These are phyloP conservation scores for Irineochytrium annulatum DNA, from an alignment of 192 early-diverging fungal species.

Conservation along the genomic window DNA sequence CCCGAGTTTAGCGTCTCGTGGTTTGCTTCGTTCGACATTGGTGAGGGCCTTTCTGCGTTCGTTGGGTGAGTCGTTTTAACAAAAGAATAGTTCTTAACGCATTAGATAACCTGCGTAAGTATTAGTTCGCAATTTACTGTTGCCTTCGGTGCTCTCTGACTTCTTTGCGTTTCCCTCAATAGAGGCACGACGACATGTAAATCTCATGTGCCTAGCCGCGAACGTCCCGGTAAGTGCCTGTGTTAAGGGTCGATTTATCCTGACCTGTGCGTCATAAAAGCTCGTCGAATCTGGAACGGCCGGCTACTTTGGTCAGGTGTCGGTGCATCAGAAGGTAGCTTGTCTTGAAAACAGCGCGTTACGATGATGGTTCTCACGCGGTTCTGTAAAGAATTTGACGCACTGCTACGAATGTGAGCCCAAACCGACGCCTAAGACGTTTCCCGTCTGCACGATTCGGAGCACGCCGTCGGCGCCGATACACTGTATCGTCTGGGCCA, in stretches of 20 bases:
- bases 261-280: slow-evolving; percentile 2
- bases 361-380: no score
- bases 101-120: slow-evolving; percentile 85
- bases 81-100: slow-evolving; percentile 91
- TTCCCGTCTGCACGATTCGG: slow-evolving; percentile 95
- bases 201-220: slow-evolving; percentile 91
- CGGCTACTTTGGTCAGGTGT: slow-evolving; percentile 89
- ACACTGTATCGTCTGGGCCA: slow-evolving; percentile 99
- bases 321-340: slow-evolving; percentile 71
- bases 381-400: slow-evolving; percentile 27
- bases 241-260: background rate
- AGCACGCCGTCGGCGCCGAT: slow-evolving; percentile 91
- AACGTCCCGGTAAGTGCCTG: slow-evolving; percentile 53
- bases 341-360: no score
- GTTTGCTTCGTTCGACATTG: slow-evolving; percentile 81
- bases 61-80: background rate
- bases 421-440: slow-evolving; percentile 80
- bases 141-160: slow-evolving; percentile 9
- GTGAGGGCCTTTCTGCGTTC: background rate
- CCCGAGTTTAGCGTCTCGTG: slow-evolving; percentile 77
- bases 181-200: slow-evolving; percentile 92
- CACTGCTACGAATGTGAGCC: slow-evolving; percentile 96
- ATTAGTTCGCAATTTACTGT: background rate
- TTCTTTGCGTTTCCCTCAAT: background rate
- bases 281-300: slow-evolving; percentile 96